phyloP scores from a whole-genome alignment of 1,139 yeast species.

The Sugiyamaella paludigena region DNA sequence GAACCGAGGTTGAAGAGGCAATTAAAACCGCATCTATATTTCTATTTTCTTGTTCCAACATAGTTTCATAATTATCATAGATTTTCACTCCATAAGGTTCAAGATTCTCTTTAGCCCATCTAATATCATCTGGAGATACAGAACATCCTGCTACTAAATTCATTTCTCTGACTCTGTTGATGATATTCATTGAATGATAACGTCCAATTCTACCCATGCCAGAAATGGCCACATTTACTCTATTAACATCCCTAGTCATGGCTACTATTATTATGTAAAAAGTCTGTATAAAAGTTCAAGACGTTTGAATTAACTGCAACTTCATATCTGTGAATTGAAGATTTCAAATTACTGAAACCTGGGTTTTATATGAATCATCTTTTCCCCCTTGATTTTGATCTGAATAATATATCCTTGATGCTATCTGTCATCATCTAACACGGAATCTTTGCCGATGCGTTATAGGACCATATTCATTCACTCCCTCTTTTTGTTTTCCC shows the following conservation, averaged over 20 bases:
- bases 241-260: background rate
- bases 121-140: conserved; percentile 22
- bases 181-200: conserved; percentile 24
- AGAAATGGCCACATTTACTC: conserved; percentile 6
- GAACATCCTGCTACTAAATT: conserved; percentile 28
- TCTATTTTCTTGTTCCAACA: conserved; percentile 21
- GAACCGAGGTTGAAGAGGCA: conserved; percentile 26
- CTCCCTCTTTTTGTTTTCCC: too few relatives aligned
- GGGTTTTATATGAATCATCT: too few relatives aligned
- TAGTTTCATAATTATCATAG: conserved; percentile 23
- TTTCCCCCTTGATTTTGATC: too few relatives aligned
- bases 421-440: too few relatives aligned
- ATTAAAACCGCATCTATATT: conserved; percentile 23
- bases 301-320: too few relatives aligned
- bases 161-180: conserved; percentile 21
- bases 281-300: background rate
- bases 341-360: too few relatives aligned
- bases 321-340: too few relatives aligned
- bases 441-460: too few relatives aligned
- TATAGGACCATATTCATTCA: too few relatives aligned
- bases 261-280: background rate
- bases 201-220: conserved; percentile 29
- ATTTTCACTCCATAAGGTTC: conserved; percentile 22
- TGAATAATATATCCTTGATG: too few relatives aligned
- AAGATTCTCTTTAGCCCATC: conserved; percentile 25